Percentiles rank a stretch among this genome's conserved stretches.
Evolutionary conservation across 345 rosid genomes (phyloP).

Genomic region (Dimocarpus longan): DNA sequence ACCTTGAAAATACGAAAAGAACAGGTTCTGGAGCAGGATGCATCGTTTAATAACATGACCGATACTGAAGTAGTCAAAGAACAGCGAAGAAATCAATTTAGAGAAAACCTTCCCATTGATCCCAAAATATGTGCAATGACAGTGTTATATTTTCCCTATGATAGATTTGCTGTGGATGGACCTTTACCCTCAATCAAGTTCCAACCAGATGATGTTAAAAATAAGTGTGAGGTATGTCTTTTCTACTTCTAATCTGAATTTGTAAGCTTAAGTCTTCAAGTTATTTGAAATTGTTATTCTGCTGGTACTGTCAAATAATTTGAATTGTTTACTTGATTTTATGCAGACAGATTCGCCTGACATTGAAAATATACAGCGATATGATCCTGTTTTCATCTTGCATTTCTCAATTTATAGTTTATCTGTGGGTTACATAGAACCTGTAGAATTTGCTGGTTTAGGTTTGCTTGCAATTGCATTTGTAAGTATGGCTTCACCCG

Average conservation of each 20-base stretch:
- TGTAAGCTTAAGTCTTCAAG: constrained; percentile 7
- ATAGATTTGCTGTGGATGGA: constrained; percentile 41
- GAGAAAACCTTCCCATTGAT: constrained; percentile 81
- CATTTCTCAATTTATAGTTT: constrained; percentile 65
- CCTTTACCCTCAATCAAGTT: constrained; percentile 25
- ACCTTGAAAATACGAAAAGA: constrained; percentile 60
- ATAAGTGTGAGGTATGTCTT: constrained; percentile 25
- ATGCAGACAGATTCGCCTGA: constrained; percentile 43
- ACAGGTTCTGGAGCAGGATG: constrained; percentile 42
- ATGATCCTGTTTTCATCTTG: constrained; percentile 87
- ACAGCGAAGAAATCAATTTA: constrained; percentile 55
- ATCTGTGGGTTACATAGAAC: constrained; percentile 67
- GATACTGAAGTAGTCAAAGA: constrained; percentile 55
- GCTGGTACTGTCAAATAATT: constrained; percentile 1
- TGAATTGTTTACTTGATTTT: constrained; percentile 17
- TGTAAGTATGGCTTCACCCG: constrained; percentile 80
- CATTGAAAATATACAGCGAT: constrained; percentile 40
- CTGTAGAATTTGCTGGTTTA: constrained; percentile 75
- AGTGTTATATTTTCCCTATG: constrained; percentile 65
- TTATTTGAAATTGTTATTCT: constrained; percentile 7
- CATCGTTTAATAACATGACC: constrained; percentile 33
- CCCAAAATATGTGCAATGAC: constrained; percentile 74
- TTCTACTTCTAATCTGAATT: constrained; percentile 14
- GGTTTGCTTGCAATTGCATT: constrained; percentile 93
- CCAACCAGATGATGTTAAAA: constrained; percentile 20